A percentile compares a stretch with the other conserved stretches of the same genome.
Conservation (phyloP, 305 asterid genomes). For the Withania somnifera region DNA sequence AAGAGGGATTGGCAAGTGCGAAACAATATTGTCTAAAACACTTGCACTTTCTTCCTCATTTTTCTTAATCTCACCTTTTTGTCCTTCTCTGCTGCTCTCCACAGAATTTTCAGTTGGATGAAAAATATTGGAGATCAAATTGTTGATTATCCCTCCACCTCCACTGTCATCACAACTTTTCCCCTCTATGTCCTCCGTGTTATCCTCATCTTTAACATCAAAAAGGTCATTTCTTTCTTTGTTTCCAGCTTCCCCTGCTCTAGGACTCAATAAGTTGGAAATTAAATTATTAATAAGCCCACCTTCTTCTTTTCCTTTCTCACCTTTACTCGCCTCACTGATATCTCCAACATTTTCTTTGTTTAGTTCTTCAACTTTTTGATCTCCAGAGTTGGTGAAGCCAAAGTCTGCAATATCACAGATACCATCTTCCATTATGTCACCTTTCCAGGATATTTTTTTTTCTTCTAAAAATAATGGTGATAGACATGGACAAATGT, state of each 20-base stretch:
- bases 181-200: neutral
- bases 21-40: constrained; percentile 24
- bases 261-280: constrained; percentile 18
- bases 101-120: constrained; percentile 9
- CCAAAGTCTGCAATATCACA: constrained; percentile 12
- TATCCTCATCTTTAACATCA: neutral
- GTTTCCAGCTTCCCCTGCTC: neutral
- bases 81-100: neutral
- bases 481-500: neutral
- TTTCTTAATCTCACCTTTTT: neutral
- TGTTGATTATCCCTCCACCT: constrained; percentile 19
- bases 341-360: neutral
- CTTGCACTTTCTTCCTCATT: constrained; percentile 9
- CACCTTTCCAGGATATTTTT: neutral
- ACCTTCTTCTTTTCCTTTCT: neutral
- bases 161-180: neutral
- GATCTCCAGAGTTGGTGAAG: neutral
- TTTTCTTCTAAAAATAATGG: neutral
- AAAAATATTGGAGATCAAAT: constrained; percentile 20
- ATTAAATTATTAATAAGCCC: constrained; percentile 19
- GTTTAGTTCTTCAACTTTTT: neutral
- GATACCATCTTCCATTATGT: constrained; percentile 10
- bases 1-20: constrained; percentile 36
- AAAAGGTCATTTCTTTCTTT: neutral
- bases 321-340: neutral